Conservation (phyloP, 345 rosid genomes). For the Citrus hindsii region DNA sequence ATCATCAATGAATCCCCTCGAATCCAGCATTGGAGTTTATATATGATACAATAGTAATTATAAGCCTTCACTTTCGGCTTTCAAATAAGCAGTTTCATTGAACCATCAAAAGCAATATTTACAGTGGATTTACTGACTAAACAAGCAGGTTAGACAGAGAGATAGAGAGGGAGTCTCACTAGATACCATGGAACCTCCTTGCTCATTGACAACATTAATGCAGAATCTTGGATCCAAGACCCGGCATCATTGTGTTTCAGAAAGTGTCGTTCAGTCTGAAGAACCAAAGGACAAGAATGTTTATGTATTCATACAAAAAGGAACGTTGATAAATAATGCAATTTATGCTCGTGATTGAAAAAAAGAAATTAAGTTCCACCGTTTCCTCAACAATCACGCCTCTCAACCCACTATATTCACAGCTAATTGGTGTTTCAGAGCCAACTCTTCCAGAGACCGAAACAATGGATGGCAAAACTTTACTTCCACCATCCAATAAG, state of each 20-base stretch:
- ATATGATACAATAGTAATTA: conserved; percentile 2
- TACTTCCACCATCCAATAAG: conserved; percentile 69
- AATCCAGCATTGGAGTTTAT: background rate
- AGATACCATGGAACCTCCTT: conserved; percentile 98
- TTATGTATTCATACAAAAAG: background rate
- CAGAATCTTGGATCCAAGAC: conserved; percentile 98
- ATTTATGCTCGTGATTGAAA: background rate
- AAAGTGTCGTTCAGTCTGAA: conserved; percentile 89
- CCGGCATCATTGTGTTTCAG: conserved; percentile 95
- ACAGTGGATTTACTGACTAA: background rate
- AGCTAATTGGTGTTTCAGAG: conserved; percentile 75
- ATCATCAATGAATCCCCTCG: background rate
- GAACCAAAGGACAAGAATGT: background rate
- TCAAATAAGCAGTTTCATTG: conserved; percentile 3
- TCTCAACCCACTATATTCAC: conserved; percentile 74
- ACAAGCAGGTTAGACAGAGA: background rate
- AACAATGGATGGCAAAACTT: conserved; percentile 66
- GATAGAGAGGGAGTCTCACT: conserved; percentile 40
- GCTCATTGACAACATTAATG: conserved; percentile 84
- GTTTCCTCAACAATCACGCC: conserved; percentile 79
- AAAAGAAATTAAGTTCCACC: conserved; percentile 31
- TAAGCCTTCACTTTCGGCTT: background rate
- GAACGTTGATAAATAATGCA: background rate
- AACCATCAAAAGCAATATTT: conserved; percentile 4
- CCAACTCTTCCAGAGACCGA: conserved; percentile 80